Conservation (phyloP, 257 asterid species). For the Gentiana dahurica region DNA sequence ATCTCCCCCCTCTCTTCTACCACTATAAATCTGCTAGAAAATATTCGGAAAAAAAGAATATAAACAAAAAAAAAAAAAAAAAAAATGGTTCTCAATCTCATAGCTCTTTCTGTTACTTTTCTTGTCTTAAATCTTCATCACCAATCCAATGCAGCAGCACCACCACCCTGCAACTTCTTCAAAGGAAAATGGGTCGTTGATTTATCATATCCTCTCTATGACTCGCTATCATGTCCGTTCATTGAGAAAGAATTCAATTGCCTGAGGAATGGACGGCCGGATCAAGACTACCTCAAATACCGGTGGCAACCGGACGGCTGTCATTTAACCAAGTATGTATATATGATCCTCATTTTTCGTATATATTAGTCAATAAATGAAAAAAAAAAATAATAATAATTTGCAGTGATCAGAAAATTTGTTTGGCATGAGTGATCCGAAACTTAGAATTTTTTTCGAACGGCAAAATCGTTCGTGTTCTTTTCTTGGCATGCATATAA, state of each 20-base stretch:
- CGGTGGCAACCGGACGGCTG: slow-evolving; percentile 25
- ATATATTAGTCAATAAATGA: too few species aligned
- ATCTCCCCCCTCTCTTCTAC: too few species aligned
- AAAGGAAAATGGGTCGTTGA: slow-evolving; percentile 42
- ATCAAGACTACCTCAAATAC: slow-evolving; percentile 23
- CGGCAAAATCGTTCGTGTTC: too few species aligned
- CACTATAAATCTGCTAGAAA: too few species aligned
- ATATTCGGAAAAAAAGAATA: too few species aligned
- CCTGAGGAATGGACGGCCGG: slow-evolving; percentile 35
- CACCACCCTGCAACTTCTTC: slow-evolving; percentile 27
- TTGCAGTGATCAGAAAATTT: too few species aligned
- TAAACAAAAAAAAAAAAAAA: too few species aligned
- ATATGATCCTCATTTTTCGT: background rate
- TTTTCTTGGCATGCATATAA: too few species aligned
- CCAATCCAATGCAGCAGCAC: slow-evolving; percentile 4
- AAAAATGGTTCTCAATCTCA: background rate
- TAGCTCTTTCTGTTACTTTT: background rate
- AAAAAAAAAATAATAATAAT: too few species aligned
- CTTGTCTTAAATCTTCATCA: background rate
- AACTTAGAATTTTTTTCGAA: too few species aligned
- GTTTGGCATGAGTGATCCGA: too few species aligned
- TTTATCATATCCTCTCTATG: slow-evolving; percentile 36
- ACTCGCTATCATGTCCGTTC: slow-evolving; percentile 31
- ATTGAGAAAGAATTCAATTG: slow-evolving; percentile 35
- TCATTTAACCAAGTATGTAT: slow-evolving; percentile 9